Percentiles rank a stretch among this genome's conserved stretches.
Conservation (phyloP, 192 early-diverging fungal species). For the Umbelopsis isabellina region DNA sequence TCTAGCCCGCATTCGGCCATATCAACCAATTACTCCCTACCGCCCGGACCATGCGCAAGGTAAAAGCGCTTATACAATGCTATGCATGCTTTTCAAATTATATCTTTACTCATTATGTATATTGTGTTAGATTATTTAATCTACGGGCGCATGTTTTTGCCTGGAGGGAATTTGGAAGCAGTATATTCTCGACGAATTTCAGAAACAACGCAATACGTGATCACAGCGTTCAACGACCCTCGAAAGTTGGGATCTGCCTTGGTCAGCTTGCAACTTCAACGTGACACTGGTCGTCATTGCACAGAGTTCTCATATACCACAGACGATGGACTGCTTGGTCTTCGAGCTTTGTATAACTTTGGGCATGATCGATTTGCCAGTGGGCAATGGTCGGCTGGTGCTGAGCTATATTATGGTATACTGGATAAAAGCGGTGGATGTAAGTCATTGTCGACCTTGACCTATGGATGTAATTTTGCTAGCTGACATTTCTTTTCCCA, state of each 20-base stretch:
- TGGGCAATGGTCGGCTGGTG: conserved; percentile 67
- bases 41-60: conserved; percentile 14
- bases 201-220: conserved; percentile 54
- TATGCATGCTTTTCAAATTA: neutral
- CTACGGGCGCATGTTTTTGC: conserved; percentile 73
- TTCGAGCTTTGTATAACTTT: conserved; percentile 82
- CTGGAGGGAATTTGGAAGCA: conserved; percentile 69
- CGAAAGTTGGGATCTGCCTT: conserved; percentile 50
- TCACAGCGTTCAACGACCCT: conserved; percentile 65
- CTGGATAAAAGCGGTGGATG: conserved; percentile 89
- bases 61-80: neutral
- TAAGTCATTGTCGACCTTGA: conserved; percentile 39
- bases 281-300: conserved; percentile 74
- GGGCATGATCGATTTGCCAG: conserved; percentile 46
- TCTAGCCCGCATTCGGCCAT: conserved; percentile 53
- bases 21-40: neutral
- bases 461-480: conserved; percentile 22
- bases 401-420: conserved; percentile 74
- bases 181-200: conserved; percentile 61
- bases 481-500: neutral
- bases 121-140: conserved; percentile 56
- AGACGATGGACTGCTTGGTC: conserved; percentile 77
- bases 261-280: conserved; percentile 67
- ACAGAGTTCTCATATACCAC: conserved; percentile 77
- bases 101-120: neutral